A percentile compares a stretch with the other conserved stretches of the same genome.
Conservation (phyloP, 1,139 yeast genomes). For the Scheffersomyces titani region DNA sequence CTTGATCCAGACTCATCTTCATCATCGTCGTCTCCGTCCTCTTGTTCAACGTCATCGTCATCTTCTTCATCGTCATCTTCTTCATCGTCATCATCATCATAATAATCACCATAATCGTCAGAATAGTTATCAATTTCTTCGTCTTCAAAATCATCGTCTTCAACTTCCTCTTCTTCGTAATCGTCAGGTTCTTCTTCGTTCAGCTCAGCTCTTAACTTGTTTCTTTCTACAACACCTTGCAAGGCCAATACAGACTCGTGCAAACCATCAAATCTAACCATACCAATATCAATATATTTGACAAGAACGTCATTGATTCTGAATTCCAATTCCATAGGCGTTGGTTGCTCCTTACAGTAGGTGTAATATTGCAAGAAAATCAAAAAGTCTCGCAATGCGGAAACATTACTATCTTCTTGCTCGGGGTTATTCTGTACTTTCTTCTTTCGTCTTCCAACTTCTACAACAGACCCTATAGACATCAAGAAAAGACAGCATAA, state of each 20-base stretch:
- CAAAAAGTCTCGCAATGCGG: constrained; percentile 47
- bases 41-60: constrained; percentile 5
- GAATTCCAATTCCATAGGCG: constrained; percentile 68
- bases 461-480: constrained; percentile 11
- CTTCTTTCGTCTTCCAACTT: neutral
- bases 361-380: constrained; percentile 74
- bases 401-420: constrained; percentile 12
- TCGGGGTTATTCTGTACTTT: constrained; percentile 2
- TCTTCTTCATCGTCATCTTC: constrained; percentile 8
- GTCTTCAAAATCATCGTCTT: constrained; percentile 7
- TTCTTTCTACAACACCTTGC: constrained; percentile 22
- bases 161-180: constrained; percentile 9
- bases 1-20: constrained; percentile 1
- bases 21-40: constrained; percentile 5
- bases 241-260: constrained; percentile 44
- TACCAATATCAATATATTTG: constrained; percentile 16
- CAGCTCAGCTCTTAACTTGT: constrained; percentile 1
- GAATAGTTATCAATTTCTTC: constrained; percentile 6
- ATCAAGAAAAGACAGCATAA: constrained; percentile 40
- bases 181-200: constrained; percentile 9
- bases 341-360: constrained; percentile 61
- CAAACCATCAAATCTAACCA: constrained; percentile 39
- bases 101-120: constrained; percentile 3
- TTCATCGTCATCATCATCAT: constrained; percentile 5
- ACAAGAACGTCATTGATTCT: constrained; percentile 49